phyloP scores from a whole-genome alignment of 495 filamentous ascomycete genomes.

The Pseudomonodictys pantanalensis region DNA sequence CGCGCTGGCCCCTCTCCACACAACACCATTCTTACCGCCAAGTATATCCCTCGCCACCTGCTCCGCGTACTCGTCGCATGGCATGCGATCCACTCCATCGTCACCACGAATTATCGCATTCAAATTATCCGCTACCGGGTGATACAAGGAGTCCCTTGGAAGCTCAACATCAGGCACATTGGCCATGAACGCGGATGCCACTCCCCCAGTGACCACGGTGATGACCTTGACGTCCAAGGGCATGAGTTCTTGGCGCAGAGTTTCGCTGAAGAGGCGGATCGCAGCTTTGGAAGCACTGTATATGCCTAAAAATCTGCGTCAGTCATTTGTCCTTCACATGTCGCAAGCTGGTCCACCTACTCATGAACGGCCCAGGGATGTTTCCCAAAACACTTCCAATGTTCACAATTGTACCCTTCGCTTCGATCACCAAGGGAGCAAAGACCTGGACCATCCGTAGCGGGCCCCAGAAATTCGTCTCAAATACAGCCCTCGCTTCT shows the following conservation, averaged over 20 bases:
- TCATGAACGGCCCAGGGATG: background rate
- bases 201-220: conserved; percentile 17
- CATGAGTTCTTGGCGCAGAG: conserved; percentile 19
- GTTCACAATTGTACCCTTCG: conserved; percentile 26
- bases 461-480: conserved; percentile 46
- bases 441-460: conserved; percentile 46
- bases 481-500: conserved; percentile 38
- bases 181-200: background rate
- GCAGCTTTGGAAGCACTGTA: conserved; percentile 29
- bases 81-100: background rate
- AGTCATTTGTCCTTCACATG: no score
- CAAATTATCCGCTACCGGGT: background rate
- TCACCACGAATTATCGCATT: background rate
- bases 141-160: conserved; percentile 7
- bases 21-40: background rate
- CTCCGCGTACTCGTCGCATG: background rate
- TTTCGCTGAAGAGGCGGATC: conserved; percentile 11
- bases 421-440: conserved; percentile 43
- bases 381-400: background rate
- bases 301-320: no score
- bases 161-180: conserved; percentile 1
- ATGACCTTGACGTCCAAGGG: conserved; percentile 22
- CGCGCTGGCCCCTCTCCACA: background rate
- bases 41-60: background rate
- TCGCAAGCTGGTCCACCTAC: no score